Base-by-base conservation (phyloP, 2,329 filamentous ascomycete species). In the Calonectria fujianensis region DNA sequence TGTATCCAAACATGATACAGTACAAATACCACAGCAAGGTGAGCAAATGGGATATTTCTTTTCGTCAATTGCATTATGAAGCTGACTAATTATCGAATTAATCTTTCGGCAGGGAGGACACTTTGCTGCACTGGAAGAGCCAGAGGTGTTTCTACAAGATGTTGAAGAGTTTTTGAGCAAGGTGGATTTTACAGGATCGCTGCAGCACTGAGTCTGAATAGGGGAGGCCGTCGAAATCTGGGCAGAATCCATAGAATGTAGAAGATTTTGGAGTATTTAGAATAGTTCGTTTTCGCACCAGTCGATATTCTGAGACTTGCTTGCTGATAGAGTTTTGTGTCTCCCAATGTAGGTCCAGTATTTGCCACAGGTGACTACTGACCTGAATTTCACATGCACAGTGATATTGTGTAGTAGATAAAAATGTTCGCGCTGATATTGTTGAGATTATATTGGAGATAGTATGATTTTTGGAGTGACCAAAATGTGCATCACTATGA, bases 81-180 rank as follows among this genome's bases (percentile, higher is more conserved):
- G 3, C 13, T 3, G 0, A 10, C 9, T 48, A 0, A 13, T n/a
- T 3, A 24, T n/a, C 6, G 13, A n/a, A n/a, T 4, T 48, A 2
- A 24, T 6, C 2, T 1, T 24, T 4, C 13, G 20, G 9, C 9
- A 61, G 57, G 57, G 57, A 18, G 57, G 57, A 7, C 57, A 61
- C 29, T 61, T 61, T 61, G 57, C 57, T 1, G 57, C 57, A 16
- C 8, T 59, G 4, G 54, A 59, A 32, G 31, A 59, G 10, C 54
- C 31, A 1, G 13, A 59, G 0, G 11, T 7, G 5, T 59, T 59
- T 37, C 16, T 59, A 2, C 16, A 59, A 5, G 54, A 59, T 14
- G 20, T 59, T 39, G 54, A 59, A 59, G 54, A 8, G 10, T 59
- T 59, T 32, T 11, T 35, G 4, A n/a, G 3, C 31, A 54, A 54